Evolutionary conservation across 176 grass and related monocot species (phyloP).

Genomic region (Luzula sylvatica): DNA sequence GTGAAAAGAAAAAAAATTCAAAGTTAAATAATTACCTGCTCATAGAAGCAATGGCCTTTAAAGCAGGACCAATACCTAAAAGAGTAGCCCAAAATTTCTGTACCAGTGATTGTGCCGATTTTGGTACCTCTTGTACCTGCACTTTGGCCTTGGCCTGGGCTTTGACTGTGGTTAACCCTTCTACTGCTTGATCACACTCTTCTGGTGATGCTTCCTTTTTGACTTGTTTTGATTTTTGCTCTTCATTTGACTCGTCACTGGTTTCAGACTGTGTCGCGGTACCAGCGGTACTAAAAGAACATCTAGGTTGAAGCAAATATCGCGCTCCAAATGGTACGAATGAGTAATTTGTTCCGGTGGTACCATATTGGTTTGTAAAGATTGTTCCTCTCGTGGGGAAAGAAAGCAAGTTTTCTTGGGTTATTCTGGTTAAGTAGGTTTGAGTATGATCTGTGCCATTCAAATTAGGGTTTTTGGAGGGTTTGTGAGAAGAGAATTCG

Average conservation of each 20-base stretch:
- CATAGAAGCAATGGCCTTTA: constrained; percentile 69
- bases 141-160: constrained; percentile 67
- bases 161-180: constrained; percentile 78
- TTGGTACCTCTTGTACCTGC: constrained; percentile 51
- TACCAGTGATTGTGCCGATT: constrained; percentile 38
- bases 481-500: constrained; percentile 26
- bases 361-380: constrained; percentile 12
- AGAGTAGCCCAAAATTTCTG: constrained; percentile 56
- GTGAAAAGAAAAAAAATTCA: constrained; percentile 11
- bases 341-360: constrained; percentile 22
- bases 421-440: constrained; percentile 17
- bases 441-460: constrained; percentile 17
- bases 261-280: constrained; percentile 18
- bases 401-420: constrained; percentile 6
- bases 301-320: constrained; percentile 42
- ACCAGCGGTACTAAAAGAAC: too few species aligned
- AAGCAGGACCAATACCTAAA: constrained; percentile 68
- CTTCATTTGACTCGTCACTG: constrained; percentile 30
- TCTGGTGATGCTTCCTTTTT: constrained; percentile 73
- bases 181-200: constrained; percentile 86
- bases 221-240: constrained; percentile 36
- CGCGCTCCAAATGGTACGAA: constrained; percentile 41
- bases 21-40: constrained; percentile 52
- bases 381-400: constrained; percentile 18
- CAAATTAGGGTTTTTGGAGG: constrained; percentile 20